phyloP scores from a whole-genome alignment of 2,329 filamentous ascomycete species.

The Drechmeria coniospora region DNA sequence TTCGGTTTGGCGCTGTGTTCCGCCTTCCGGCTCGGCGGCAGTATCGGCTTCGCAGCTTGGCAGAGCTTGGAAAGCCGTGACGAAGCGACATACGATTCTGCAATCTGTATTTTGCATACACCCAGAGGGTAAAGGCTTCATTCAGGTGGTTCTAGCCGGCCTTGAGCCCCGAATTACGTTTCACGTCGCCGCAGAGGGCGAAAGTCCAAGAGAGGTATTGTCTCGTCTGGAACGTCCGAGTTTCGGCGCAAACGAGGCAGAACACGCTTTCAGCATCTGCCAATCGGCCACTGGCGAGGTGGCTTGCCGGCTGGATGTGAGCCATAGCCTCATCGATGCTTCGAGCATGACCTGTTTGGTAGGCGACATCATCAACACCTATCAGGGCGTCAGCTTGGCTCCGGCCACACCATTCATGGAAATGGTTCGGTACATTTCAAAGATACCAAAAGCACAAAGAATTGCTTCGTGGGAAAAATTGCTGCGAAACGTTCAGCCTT shows the following conservation, averaged over 20 bases:
- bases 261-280: conserved; percentile 6
- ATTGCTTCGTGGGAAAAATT: conserved; percentile 4
- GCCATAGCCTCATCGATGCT: conserved; percentile 16
- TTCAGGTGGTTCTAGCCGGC: conserved; percentile 4
- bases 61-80: conserved; percentile 5
- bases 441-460: conserved; percentile 1
- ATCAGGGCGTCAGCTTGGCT: conserved; percentile 7
- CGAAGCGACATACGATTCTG: conserved; percentile 2
- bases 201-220: neutral
- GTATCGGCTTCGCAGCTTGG: conserved; percentile 2
- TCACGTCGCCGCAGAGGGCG: neutral
- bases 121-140: conserved; percentile 4
- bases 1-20: conserved; percentile 7
- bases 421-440: conserved; percentile 2
- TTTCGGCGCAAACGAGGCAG: conserved; percentile 3
- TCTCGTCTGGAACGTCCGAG: neutral
- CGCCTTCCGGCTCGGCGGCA: neutral
- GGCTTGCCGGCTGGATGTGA: conserved; percentile 15
- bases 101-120: conserved; percentile 4
- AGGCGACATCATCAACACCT: conserved; percentile 12
- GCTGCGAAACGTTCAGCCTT: conserved; percentile 3
- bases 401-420: conserved; percentile 1
- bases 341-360: conserved; percentile 13
- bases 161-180: neutral
- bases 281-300: conserved; percentile 5